These are phyloP conservation scores for Erodium trifolium DNA, from an alignment of 441 rosid genomes.

Conservation along the genomic window DNA sequence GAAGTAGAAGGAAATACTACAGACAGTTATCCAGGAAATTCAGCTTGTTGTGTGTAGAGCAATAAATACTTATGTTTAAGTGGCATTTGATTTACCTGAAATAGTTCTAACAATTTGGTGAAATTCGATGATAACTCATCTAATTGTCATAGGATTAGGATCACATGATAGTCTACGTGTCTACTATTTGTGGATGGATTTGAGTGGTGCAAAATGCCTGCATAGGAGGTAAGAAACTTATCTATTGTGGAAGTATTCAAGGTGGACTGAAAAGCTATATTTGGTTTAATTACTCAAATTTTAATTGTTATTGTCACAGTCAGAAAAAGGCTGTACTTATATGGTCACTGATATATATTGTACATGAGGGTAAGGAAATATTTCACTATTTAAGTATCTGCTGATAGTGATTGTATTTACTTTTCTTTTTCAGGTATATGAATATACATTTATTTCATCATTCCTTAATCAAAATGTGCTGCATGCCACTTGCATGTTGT, in stretches of 20 bases:
- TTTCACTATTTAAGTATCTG: background rate
- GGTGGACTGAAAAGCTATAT: background rate
- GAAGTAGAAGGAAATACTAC: background rate
- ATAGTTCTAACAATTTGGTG: background rate
- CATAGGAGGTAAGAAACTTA: background rate
- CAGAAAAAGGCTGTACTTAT: background rate
- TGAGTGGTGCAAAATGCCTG: background rate
- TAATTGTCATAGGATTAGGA: background rate
- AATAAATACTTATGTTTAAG: background rate
- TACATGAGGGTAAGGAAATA: background rate
- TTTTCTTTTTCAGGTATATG: background rate
- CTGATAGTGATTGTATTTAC: background rate
- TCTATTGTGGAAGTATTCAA: background rate
- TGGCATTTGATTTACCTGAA: background rate
- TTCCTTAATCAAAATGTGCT: background rate
- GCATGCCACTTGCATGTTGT: background rate
- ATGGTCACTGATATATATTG: background rate
- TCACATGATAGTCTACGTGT: background rate
- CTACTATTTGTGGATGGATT: background rate
- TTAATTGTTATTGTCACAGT: background rate
- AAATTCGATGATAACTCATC: background rate
- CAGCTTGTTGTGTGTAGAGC: background rate
- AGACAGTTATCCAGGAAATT: background rate
- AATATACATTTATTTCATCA: background rate
- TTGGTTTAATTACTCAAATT: background rate